A percentile compares a stretch with the other conserved stretches of the same genome.
phyloP scores from a whole-genome alignment of 371 early-diverging fungal genomes.

The Apophysomyces trapeziformis region DNA sequence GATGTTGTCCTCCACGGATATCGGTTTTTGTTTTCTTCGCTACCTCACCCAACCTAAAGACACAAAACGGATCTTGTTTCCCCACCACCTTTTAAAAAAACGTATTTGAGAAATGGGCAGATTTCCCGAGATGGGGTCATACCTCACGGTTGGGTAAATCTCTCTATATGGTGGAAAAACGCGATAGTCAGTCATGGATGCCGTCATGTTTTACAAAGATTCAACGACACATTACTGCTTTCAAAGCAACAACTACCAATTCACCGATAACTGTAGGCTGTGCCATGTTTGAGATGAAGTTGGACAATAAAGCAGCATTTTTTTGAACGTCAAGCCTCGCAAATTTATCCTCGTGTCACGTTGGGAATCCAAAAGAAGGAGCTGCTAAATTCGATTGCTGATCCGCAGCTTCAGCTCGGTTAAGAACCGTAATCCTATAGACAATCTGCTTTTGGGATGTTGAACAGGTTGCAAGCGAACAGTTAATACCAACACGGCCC shows the following conservation, averaged over 20 bases:
- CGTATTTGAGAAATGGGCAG: neutral
- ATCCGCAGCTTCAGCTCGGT: too few species aligned
- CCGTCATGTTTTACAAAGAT: neutral
- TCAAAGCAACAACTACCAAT: constrained; percentile 51
- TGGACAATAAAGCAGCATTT: too few species aligned
- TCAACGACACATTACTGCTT: constrained; percentile 39
- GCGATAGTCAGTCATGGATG: neutral
- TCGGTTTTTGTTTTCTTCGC: constrained; percentile 48
- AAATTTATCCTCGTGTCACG: too few species aligned
- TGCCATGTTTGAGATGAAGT: constrained; percentile 17
- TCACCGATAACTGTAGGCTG: constrained; percentile 43
- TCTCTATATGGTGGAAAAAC: constrained; percentile 25
- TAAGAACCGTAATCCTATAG: too few species aligned
- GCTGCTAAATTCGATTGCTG: too few species aligned
- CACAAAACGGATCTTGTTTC: constrained; percentile 55
- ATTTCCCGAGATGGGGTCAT: constrained; percentile 2
- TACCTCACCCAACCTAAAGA: constrained; percentile 46
- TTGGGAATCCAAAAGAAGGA: too few species aligned
- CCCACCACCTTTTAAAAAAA: constrained; percentile 39
- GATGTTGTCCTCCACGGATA: constrained; percentile 53
- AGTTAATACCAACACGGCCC: too few species aligned
- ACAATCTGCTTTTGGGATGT: too few species aligned
- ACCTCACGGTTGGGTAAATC: constrained; percentile 55
- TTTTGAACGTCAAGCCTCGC: too few species aligned
- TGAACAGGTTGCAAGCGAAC: too few species aligned